Evolutionary conservation across 495 filamentous ascomycete species (phyloP).

Genomic region (Aspergillus cavernicola): DNA sequence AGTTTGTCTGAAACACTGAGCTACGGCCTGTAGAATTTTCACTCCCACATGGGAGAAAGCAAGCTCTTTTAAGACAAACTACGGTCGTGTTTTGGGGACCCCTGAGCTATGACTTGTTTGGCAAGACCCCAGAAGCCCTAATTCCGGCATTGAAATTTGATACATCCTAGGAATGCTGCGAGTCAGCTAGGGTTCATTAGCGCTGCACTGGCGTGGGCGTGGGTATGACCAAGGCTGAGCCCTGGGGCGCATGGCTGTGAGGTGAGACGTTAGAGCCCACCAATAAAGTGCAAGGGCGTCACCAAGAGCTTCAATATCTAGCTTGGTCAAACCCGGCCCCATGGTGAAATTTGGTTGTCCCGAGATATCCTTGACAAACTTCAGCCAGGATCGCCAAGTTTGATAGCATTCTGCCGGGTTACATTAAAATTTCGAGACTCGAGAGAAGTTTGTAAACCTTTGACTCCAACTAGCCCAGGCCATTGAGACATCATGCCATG

Average conservation of each 20-base stretch:
- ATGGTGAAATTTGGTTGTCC: not conserved
- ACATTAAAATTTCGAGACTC: too few relatives aligned
- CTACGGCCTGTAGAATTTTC: not conserved
- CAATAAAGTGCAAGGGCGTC: not conserved
- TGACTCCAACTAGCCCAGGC: not conserved
- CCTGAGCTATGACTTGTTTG: conserved; percentile 5
- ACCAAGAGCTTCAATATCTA: not conserved
- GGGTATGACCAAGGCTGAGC: not conserved
- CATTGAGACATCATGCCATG: too few relatives aligned
- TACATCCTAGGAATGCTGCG: not conserved
- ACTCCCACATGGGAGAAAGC: conserved; percentile 4
- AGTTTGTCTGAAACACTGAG: conserved; percentile 8
- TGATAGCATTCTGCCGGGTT: too few relatives aligned
- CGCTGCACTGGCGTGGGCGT: not conserved
- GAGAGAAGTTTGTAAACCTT: too few relatives aligned
- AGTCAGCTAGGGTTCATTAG: not conserved
- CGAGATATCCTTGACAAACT: not conserved
- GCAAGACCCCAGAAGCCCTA: conserved; percentile 3
- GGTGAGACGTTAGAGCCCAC: not conserved
- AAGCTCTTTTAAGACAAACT: not conserved
- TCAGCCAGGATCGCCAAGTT: conserved; percentile 1
- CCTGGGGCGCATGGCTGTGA: not conserved
- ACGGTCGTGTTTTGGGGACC: not conserved
- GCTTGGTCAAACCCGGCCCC: not conserved
- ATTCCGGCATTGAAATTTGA: not conserved